phyloP scores from a whole-genome alignment of 805 yeast genomes.

The Saturnispora quitensis region DNA sequence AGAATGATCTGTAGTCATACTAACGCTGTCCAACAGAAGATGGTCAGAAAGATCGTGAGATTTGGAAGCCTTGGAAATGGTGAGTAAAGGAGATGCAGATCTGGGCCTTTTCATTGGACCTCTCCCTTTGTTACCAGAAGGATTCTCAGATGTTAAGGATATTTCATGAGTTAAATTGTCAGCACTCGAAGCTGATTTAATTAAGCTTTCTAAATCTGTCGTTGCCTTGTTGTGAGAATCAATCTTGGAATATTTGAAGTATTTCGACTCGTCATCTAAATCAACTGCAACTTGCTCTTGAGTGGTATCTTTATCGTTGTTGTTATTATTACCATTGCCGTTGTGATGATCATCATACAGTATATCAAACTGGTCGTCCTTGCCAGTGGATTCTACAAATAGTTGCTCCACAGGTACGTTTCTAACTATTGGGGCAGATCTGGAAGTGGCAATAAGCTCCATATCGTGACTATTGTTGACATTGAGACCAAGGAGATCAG shows the following conservation, averaged over 20 bases:
- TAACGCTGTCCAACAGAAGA: slow-evolving; percentile 4
- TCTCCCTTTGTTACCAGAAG: background rate
- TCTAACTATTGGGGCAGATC: background rate
- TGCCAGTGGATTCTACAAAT: background rate
- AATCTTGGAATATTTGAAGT: background rate
- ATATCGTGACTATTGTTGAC: background rate
- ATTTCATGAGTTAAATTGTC: slow-evolving; percentile 1
- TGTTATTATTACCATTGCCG: background rate
- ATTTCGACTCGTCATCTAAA: background rate
- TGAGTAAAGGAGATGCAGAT: background rate
- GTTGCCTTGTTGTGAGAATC: background rate
- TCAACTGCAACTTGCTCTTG: background rate
- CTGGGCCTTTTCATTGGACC: background rate
- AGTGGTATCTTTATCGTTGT: background rate
- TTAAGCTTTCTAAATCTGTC: background rate
- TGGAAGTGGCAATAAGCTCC: background rate
- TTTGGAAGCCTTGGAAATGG: background rate
- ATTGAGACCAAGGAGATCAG: background rate
- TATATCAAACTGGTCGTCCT: background rate
- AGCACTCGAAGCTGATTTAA: background rate
- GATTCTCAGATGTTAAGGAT: background rate
- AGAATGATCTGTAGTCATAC: slow-evolving; percentile 21
- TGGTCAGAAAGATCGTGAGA: slow-evolving; percentile 1
- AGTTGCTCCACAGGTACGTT: slow-evolving; percentile 1
- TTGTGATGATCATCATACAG: background rate